Evolutionary conservation across 768 basidiomycete genomes (phyloP), one percentile per base, ranked within the genome.

Genomic region (Infundibulicybe gibba): DNA sequence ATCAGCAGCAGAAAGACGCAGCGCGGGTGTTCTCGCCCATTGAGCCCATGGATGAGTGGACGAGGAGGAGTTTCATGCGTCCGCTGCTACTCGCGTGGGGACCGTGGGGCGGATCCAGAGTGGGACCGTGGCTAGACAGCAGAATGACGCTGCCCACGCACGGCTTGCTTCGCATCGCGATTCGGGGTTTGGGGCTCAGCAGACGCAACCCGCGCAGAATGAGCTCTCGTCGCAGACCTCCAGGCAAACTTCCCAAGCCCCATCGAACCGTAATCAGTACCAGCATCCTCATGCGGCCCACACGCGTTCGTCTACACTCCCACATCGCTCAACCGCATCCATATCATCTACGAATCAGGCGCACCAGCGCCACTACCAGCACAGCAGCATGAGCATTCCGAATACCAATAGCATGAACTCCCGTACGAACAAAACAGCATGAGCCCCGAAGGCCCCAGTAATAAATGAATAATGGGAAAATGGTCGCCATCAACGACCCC

Each of bases 321-420:
- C 74, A 17, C 70, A 68, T 47, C 73, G 69, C 10, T 54, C 63
- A 41, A 54, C 66, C 48, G 25, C 25, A 25, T 25, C 25, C 25
- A 8, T 25, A 8, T 25, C 25, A 25, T 37, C 53, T 50, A 47
- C 65, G 51, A 54, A 54, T 45, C 45, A 61, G 25, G 25, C 4
- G 48, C 60, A 61, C 43, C 61, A 62, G 51, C 63, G 75, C 11
- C 76, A 77, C 57, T 69, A 65, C 52, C 73, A 74, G 56, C 74
- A 75, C 51, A 76, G 56, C 48, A 76, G 73, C 51, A 70, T 76
- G 69, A 76, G 73, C 50, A 62, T 74, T 45, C 62, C 69, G 6
- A 62, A 60, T 32, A 45, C 46, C 25, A 25, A 25, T 40, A 52
- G 43, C 40, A 44, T 48, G 47, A 53, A 19, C 41, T 44, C 45